These are phyloP conservation scores for Trichoderma reesei DNA, from an alignment of 495 filamentous ascomycete species.

Conservation along the genomic window DNA sequence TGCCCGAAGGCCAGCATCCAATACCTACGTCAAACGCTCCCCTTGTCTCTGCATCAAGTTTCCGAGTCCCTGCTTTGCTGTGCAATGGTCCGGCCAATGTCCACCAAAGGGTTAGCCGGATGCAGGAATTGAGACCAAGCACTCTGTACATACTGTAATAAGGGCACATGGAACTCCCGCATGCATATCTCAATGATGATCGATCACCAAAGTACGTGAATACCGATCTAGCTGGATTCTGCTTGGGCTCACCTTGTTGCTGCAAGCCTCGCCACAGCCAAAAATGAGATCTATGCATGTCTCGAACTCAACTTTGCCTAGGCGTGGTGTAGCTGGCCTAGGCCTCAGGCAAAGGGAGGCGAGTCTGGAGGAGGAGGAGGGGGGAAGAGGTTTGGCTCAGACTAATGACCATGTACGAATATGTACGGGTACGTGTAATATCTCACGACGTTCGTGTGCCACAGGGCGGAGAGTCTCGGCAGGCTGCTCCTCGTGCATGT, in stretches of 20 bases:
- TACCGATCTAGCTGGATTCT: conserved; percentile 5
- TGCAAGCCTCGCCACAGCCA: neutral
- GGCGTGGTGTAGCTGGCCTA: neutral
- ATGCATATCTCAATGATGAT: conserved; percentile 7
- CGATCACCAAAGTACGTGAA: conserved; percentile 2
- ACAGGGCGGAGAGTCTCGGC: neutral
- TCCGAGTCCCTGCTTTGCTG: neutral
- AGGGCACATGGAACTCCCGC: conserved; percentile 3
- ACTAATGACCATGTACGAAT: neutral
- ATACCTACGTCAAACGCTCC: neutral
- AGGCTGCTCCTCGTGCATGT: neutral
- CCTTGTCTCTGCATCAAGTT: neutral
- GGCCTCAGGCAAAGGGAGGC: neutral
- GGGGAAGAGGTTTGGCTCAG: neutral
- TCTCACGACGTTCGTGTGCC: neutral
- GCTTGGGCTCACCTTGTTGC: neutral
- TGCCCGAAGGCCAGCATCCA: neutral
- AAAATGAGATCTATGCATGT: neutral
- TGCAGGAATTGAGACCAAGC: neutral
- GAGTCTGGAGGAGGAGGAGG: neutral
- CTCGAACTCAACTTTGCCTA: neutral
- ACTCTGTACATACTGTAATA: neutral
- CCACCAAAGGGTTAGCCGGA: neutral
- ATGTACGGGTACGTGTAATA: neutral
- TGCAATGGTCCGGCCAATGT: neutral